These are phyloP conservation scores for Lepiota venenata DNA, from an alignment of 768 basidiomycete species.

Conservation along the genomic window DNA sequence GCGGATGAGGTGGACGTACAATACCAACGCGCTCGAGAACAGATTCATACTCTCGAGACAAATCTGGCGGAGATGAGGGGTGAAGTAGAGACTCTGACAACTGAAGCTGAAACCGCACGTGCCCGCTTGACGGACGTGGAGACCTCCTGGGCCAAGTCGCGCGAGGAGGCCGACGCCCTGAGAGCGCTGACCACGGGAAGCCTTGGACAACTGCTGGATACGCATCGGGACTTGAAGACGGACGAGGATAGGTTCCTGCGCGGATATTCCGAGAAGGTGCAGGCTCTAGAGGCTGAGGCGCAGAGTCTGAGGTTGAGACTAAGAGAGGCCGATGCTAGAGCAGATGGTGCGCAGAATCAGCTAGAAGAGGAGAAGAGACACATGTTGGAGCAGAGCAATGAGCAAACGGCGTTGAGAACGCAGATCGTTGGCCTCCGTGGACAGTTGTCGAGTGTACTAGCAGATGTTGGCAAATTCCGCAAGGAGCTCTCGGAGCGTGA, in stretches of 20 bases:
- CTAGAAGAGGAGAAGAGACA: constrained; percentile 67
- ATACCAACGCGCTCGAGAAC: constrained; percentile 66
- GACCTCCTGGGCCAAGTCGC: constrained; percentile 87
- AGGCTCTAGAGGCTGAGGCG: constrained; percentile 76
- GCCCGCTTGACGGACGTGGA: constrained; percentile 75
- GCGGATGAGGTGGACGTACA: constrained; percentile 77
- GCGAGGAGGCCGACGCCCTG: constrained; percentile 91
- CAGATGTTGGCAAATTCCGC: constrained; percentile 66
- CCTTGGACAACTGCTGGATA: constrained; percentile 83
- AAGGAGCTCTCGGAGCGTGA: constrained; percentile 72
- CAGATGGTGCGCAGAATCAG: constrained; percentile 65
- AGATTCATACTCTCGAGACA: constrained; percentile 65
- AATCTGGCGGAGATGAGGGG: constrained; percentile 78
- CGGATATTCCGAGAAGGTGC: constrained; percentile 79
- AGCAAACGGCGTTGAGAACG: constrained; percentile 60
- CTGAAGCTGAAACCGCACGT: constrained; percentile 71
- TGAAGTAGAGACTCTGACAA: constrained; percentile 73
- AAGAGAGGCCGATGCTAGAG: constrained; percentile 67
- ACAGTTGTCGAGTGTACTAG: constrained; percentile 64
- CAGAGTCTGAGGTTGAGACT: constrained; percentile 76
- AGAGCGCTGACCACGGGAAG: constrained; percentile 82
- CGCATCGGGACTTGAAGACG: constrained; percentile 79
- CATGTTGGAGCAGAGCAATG: constrained; percentile 59
- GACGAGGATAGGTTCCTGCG: constrained; percentile 78
- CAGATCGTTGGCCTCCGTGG: constrained; percentile 73